Conservation (phyloP, 2,329 filamentous ascomycete genomes). For the Penicillium sp. region DNA sequence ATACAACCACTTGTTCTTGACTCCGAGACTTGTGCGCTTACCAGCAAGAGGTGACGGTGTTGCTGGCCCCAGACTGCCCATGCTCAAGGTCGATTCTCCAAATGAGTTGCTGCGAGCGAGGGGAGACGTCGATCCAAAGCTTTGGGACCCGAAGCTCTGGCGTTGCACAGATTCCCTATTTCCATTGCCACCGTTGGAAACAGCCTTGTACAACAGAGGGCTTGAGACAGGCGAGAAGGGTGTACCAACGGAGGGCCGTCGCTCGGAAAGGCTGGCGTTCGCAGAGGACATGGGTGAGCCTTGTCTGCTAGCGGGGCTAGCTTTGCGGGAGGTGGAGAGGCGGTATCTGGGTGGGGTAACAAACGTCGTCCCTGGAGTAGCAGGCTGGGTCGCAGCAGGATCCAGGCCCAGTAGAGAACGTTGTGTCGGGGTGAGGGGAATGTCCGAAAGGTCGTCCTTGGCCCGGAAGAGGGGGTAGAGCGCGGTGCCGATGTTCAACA, state of each 20-base stretch:
- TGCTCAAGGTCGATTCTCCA: conserved; percentile 41
- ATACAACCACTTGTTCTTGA: conserved; percentile 96
- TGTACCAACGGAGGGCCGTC: conserved; percentile 43
- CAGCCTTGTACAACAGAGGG: conserved; percentile 68
- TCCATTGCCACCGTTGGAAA: conserved; percentile 45
- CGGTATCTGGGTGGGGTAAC: conserved; percentile 86
- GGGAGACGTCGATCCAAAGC: conserved; percentile 53
- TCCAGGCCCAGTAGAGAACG: conserved; percentile 80
- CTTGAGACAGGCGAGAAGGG: conserved; percentile 57
- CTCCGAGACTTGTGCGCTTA: conserved; percentile 70
- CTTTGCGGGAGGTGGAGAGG: conserved; percentile 62
- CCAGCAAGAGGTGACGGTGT: conserved; percentile 67
- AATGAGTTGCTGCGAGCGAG: conserved; percentile 38
- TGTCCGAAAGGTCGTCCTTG: conserved; percentile 79
- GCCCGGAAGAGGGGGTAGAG: conserved; percentile 71
- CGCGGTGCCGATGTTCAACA: conserved; percentile 71
- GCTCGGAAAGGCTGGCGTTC: conserved; percentile 37
- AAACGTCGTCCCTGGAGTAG: conserved; percentile 70
- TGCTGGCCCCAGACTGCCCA: conserved; percentile 51
- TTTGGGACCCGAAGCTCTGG: conserved; percentile 48
- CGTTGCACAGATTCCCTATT: conserved; percentile 49
- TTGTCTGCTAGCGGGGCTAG: conserved; percentile 39
- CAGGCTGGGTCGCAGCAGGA: conserved; percentile 63
- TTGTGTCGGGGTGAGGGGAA: conserved; percentile 87
- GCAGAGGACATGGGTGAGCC: conserved; percentile 43